These are phyloP conservation scores for Penicillium sp. DNA, from an alignment of 2,329 filamentous ascomycete species.

Conservation along the genomic window DNA sequence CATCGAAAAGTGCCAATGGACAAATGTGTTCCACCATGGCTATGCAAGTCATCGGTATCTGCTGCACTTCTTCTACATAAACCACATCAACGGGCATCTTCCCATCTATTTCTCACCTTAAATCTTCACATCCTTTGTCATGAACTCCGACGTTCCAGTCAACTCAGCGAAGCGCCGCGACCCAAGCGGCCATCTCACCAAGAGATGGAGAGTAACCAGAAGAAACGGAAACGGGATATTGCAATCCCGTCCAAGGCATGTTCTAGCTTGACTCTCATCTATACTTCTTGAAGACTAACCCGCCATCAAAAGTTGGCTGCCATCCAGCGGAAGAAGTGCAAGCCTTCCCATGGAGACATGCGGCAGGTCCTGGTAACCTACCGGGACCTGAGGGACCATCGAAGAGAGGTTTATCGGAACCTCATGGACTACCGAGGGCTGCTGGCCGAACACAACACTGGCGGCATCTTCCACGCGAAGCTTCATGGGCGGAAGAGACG, in stretches of 20 bases:
- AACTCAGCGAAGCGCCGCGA: too few relatives aligned
- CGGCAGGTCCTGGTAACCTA: not conserved
- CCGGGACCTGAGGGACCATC: not conserved
- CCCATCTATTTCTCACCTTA: too few relatives aligned
- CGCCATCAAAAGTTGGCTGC: not conserved
- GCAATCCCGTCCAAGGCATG: too few relatives aligned
- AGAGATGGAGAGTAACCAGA: too few relatives aligned
- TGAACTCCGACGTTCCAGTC: too few relatives aligned
- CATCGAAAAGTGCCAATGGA: not conserved
- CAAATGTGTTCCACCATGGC: not conserved
- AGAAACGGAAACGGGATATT: conserved; percentile 3
- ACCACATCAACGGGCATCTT: too few relatives aligned
- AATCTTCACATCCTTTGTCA: too few relatives aligned
- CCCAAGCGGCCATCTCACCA: too few relatives aligned
- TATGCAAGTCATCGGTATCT: not conserved
- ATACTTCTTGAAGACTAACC: too few relatives aligned
- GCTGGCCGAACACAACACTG: not conserved
- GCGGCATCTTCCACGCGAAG: not conserved
- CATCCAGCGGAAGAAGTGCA: not conserved
- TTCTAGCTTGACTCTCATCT: too few relatives aligned
- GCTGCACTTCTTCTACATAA: too few relatives aligned
- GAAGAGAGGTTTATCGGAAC: not conserved
- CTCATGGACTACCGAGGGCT: not conserved
- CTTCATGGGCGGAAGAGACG: not conserved
- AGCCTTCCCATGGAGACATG: not conserved